Base-by-base conservation (phyloP, 768 basidiomycete species). In the Phlebiopsis gigantea region DNA sequence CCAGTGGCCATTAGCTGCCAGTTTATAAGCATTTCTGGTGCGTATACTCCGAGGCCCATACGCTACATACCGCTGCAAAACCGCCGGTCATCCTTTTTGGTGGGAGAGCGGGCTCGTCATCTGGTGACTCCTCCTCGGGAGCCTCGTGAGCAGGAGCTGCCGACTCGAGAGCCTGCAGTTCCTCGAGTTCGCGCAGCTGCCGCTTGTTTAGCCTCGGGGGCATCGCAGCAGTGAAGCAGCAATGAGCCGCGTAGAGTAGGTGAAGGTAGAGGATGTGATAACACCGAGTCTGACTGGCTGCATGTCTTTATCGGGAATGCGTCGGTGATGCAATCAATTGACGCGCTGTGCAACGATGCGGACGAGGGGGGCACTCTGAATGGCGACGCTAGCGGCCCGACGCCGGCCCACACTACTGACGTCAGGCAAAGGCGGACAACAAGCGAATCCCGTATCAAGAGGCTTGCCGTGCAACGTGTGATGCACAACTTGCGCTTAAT, bases 121-220 rank as follows among this genome's bases (percentile, higher is more conserved):
- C 51, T 15, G 22, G 25, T 2, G 39, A 45, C 30, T 55, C 46
- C 26, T 52, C 56, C 14, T 48, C 56, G 14, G 25, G 51, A 22
- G 22, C 47, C 1, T 53, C 48, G 15, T 15, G 17, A 15, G 22
- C 26, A 19, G 44, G 28, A 7, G 70, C 61, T 24, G 69, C 70
- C n/a, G n/a, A n/a, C 41, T 73, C 73, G 39, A 87, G 76, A 1
- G 81, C 79, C 31, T 82, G 77, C 1, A 95, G 80, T 61, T 95
- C 90, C 57, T 93, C 90, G 22, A 84, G 77, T 65, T 93, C 90
- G 46, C 93, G 75, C 65, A 94, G 90, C 69, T 93, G 92, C 47
- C 93, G 79, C 71, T 92, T 95, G 71, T 83, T 94, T 39, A 87
- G 71, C 60, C 88, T 78, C 21, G 87, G 83, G 56, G 87, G 77